Evolutionary conservation across 352 stramenopile genomes (phyloP), one percentile per base, ranked within the genome.

Genomic region (Globisporangium polare): DNA sequence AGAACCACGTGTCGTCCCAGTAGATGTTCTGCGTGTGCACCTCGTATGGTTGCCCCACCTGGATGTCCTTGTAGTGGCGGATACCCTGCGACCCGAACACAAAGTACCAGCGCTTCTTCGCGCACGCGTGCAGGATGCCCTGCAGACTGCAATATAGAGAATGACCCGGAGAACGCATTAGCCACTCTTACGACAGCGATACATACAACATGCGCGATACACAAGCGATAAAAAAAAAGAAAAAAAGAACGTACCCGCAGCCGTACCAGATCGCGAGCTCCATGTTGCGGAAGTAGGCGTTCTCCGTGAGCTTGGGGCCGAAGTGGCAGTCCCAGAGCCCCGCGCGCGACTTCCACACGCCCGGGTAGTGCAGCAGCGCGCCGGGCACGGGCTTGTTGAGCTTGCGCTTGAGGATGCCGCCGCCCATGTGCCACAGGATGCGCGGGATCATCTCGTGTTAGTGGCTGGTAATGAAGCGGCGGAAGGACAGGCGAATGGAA

Each of bases 1-100:
- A 89, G 55, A 91, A 73, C 82, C 82, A 91, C 59, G 78, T 68
- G 69, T 88, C 77, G 60, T 88, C 77, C 79, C 79, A 89, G 59
- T 88, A 85, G 41, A 88, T 71, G 46, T 82, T 88, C 53, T 77
- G 78, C 33, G 77, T 85, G 69, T 89, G 77, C 29, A 91, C 67
- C 57, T 91, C 82, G 53, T 77, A 88, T 27, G 68, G 69, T 60
- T 85, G 75, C 26, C 81, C 72, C 24, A 77, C 68, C 31, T 62
- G 58, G 55, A 90, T 88, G 59, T 77, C 69, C 47, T 83, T 73
- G 66, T 77, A 82, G 57, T 86, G 74, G 26, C 79, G 82, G 42
- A 91, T 76, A 20, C 69, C 77, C 56, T 91, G 82, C 42, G 82
- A 91, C 0, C 75, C 82, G 45, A 89, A 81, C 18, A 91, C 74